A percentile compares a stretch with the other conserved stretches of the same genome.
phyloP scores from a whole-genome alignment of 495 filamentous ascomycete species.

The Podospora pseudoanserina region DNA sequence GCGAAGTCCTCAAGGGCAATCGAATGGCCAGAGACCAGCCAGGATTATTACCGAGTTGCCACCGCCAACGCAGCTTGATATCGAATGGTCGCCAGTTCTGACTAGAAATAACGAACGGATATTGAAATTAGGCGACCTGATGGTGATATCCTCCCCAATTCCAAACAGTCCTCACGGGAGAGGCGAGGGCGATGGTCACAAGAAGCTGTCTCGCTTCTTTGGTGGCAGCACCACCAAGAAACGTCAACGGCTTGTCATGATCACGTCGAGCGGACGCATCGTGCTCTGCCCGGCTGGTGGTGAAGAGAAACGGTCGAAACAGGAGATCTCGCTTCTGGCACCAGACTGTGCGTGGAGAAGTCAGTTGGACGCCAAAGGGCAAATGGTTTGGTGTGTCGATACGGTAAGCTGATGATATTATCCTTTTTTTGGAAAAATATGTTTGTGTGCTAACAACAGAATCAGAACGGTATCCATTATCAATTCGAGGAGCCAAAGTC shows the following conservation, averaged over 20 bases:
- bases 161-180: conserved; percentile 64
- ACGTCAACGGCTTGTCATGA: conserved; percentile 87
- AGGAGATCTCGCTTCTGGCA: conserved; percentile 75
- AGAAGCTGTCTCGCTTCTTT: conserved; percentile 90
- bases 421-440: neutral
- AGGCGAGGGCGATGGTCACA: conserved; percentile 53
- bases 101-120: conserved; percentile 90
- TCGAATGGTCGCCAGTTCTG: conserved; percentile 97
- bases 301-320: conserved; percentile 92
- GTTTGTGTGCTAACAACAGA: neutral
- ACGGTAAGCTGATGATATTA: conserved; percentile 61
- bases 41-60: conserved; percentile 92
- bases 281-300: conserved; percentile 89
- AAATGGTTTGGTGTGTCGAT: conserved; percentile 86
- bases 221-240: conserved; percentile 87
- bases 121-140: conserved; percentile 84
- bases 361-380: conserved; percentile 75
- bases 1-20: conserved; percentile 39
- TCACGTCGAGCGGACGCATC: conserved; percentile 85
- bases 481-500: conserved; percentile 71
- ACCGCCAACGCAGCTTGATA: conserved; percentile 92
- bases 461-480: conserved; percentile 80
- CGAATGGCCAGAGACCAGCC: conserved; percentile 58
- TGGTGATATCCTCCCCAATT: conserved; percentile 74
- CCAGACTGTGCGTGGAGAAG: conserved; percentile 72